A percentile compares a stretch with the other conserved stretches of the same genome.
Conservation (phyloP, 768 basidiomycete species). For the Tubosaeta sp. region DNA sequence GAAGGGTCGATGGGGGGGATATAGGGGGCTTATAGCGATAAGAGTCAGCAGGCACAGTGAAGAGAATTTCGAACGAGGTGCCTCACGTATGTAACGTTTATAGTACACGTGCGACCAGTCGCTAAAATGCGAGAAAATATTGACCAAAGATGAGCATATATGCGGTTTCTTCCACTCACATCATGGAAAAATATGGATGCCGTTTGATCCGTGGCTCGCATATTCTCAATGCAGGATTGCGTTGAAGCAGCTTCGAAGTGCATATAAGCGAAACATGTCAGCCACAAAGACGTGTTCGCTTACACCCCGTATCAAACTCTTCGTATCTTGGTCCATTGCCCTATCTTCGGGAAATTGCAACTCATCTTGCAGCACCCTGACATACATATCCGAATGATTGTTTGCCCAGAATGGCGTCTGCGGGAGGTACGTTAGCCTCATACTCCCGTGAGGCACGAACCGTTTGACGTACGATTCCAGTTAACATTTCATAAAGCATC, state of each 20-base stretch:
- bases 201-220: slow-evolving; percentile 91
- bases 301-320: slow-evolving; percentile 91
- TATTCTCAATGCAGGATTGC: slow-evolving; percentile 86
- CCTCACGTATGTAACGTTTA: slow-evolving; percentile 88
- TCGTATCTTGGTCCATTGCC: slow-evolving; percentile 92
- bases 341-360: slow-evolving; percentile 85
- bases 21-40: slow-evolving; percentile 65
- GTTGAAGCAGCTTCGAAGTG: slow-evolving; percentile 72
- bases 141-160: slow-evolving; percentile 5
- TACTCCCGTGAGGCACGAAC: slow-evolving; percentile 6
- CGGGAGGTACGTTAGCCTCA: slow-evolving; percentile 11
- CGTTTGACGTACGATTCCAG: slow-evolving; percentile 67
- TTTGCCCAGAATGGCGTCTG: slow-evolving; percentile 92
- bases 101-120: slow-evolving; percentile 94
- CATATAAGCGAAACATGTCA: slow-evolving; percentile 7
- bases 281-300: slow-evolving; percentile 28
- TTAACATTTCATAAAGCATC: slow-evolving; percentile 96
- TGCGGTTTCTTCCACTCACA: slow-evolving; percentile 45
- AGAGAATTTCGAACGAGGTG: slow-evolving; percentile 3
- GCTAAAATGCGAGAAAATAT: slow-evolving; percentile 38
- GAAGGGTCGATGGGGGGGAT: slow-evolving; percentile 87
- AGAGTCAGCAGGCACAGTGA: slow-evolving; percentile 12
- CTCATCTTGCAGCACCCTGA: slow-evolving; percentile 86
- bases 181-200: slow-evolving; percentile 94
- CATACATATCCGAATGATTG: slow-evolving; percentile 94